Evolutionary conservation across 208 protist species (phyloP), one percentile per base, ranked within the genome.

Genomic region (Acanthamoeba royreba): DNA sequence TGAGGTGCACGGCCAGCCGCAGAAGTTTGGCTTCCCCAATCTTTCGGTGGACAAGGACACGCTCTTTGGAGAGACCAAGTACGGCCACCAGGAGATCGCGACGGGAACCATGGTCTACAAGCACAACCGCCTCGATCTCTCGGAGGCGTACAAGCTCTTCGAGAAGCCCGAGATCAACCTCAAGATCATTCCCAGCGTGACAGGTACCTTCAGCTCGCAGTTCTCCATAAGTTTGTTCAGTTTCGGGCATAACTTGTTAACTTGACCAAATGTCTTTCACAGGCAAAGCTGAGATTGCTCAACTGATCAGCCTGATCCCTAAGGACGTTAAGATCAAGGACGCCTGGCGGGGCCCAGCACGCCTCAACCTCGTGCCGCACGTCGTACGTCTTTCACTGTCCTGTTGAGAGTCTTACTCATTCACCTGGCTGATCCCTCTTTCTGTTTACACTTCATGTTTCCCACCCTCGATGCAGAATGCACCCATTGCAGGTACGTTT

Each of bases 21-120:
- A 63, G 49, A 90, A 90, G 83, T 90, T 69, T 55, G 83, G 83
- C 83, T 90, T 90, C 83, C 83, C 83, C 0, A n/a, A n/a, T n/a
- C n/a, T n/a, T n/a, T n/a, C 19, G 7, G 52, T 90, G 31, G 83
- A 90, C 46, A 90, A 90, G 83, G 83, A 90, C 53, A 90, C 83
- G 83, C 83, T 90, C 19, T 47, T 33, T 28, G 46, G 49, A 28
- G 55, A 61, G 35, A 47, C 55, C 17, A 46, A 46, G 38, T 90
- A 69, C 38, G 83, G 83, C 1, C 49, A 90, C 53, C 83, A 90
- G 53, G 52, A 72, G 52, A 31, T 58, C 28, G 83, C 52, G 33
- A 46, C 53, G 9, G 83, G 49, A 33, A 90, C 35, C 45, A 69
- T 63, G 49, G 49, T 90, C 33, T 90, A 72, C 52, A 90, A 90